Base-by-base conservation (phyloP, 1,284 basidiomycete species). In the Tremellales sp. region DNA sequence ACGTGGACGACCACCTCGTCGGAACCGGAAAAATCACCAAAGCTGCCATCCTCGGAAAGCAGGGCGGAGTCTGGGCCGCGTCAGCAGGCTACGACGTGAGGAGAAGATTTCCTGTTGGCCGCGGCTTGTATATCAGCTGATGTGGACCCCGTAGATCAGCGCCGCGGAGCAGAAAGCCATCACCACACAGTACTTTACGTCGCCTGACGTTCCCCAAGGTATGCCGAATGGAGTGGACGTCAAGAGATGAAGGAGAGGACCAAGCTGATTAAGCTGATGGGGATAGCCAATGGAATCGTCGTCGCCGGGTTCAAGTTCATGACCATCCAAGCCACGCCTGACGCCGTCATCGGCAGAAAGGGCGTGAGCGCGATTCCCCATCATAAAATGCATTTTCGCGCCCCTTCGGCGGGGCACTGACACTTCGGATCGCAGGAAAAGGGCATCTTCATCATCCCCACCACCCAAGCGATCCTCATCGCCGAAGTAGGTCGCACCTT, bases 51-150 rank as follows among this genome's bases (percentile, higher is more conserved):
- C 56, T 97, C 44, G 92, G 91, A 33, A 80, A 79, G 56, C 75
- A 82, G 61, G 90, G 91, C 41, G 91, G 93, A 51, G 78, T 93
- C 22, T 97, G 93, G 93, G 92, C 90, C 18, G 62, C 79, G 5
- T 82, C 82, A 13, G 12, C 79, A 8, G 86, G 83, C n/a, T 92
- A 85, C 74, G 78, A 68, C 26, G 90, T 94, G 69, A 70, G 84
- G 72, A 29, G 5, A 19, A 16, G 24, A 19, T n/a, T 13, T 29
- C 16, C 12, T 27, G 44, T 29, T 27, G 33, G 18, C 26, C 41
- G 6, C 12, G 5, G 34, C 28, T 35, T 22, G 34, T 29, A 33
- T 13, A 12, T 29, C 27, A 21, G 9, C 29, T 45, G 24, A 14
- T 25, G 42, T 44, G 42, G 8, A n/a, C n/a, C n/a, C n/a, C n/a